These are phyloP conservation scores for Ensete glaucum DNA, from an alignment of 176 grass and related monocot species.

Conservation along the genomic window DNA sequence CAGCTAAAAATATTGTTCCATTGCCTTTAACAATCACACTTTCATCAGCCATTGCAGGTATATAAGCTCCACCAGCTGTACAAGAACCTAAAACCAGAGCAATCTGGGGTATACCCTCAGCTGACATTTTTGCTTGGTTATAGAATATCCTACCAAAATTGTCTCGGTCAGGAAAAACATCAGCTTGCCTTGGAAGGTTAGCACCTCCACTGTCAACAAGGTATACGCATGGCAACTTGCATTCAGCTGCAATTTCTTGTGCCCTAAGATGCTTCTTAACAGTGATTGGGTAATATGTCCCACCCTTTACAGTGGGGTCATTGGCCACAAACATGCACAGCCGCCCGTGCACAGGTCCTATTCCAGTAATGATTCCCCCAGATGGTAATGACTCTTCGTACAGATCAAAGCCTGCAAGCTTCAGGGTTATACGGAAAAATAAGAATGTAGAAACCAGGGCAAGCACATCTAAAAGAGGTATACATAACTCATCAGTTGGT, in stretches of 20 bases:
- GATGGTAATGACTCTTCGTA: constrained; percentile 88
- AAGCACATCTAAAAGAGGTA: neutral
- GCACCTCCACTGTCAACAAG: constrained; percentile 93
- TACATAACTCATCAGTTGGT: neutral
- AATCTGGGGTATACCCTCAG: constrained; percentile 83
- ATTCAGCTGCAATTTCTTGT: constrained; percentile 81
- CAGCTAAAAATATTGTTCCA: constrained; percentile 93
- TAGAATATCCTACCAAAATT: constrained; percentile 99
- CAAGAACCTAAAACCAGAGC: constrained; percentile 91
- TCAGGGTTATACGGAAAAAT: constrained; percentile 9
- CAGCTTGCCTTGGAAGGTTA: constrained; percentile 91
- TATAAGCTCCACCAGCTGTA: constrained; percentile 97
- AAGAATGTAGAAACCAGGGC: neutral
- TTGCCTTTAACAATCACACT: constrained; percentile 94
- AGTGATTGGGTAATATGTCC: constrained; percentile 91
- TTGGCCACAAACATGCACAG: constrained; percentile 97
- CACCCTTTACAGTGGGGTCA: constrained; percentile 91
- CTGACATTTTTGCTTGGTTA: constrained; percentile 96
- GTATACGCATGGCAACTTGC: constrained; percentile 90
- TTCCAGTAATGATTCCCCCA: constrained; percentile 80
- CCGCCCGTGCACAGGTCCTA: constrained; percentile 79
- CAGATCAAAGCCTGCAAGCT: constrained; percentile 90
- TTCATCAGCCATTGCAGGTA: constrained; percentile 98
- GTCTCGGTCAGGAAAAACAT: constrained; percentile 92
- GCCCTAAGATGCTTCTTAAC: constrained; percentile 92